These are phyloP conservation scores for Lachnellula hyalina DNA, from an alignment of 2,329 filamentous ascomycete species.

Conservation along the genomic window DNA sequence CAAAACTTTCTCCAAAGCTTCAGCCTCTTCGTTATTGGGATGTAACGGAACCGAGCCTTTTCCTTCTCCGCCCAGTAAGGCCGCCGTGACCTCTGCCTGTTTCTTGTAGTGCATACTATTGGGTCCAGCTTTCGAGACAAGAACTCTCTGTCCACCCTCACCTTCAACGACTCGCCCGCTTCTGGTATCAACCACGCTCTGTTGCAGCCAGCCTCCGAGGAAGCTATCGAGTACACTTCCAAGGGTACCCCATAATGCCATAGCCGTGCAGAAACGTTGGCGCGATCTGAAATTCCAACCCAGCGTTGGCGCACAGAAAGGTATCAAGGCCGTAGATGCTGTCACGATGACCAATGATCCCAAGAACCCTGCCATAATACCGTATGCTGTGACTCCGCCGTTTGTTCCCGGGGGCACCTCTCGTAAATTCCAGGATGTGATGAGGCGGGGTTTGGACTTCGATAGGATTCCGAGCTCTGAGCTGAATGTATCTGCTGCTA, in stretches of 20 bases:
- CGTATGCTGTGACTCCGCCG: slow-evolving; percentile 76
- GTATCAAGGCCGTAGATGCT: slow-evolving; percentile 59
- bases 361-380: slow-evolving; percentile 66
- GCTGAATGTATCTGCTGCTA: slow-evolving; percentile 88
- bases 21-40: slow-evolving; percentile 33
- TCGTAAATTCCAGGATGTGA: slow-evolving; percentile 72
- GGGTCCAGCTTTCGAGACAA: slow-evolving; percentile 37
- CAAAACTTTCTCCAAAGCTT: slow-evolving; percentile 30
- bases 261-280: slow-evolving; percentile 40
- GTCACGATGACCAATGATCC: slow-evolving; percentile 67
- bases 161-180: slow-evolving; percentile 88
- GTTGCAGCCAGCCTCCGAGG: slow-evolving; percentile 78
- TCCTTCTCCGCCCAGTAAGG: slow-evolving; percentile 40
- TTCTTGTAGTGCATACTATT: slow-evolving; percentile 30
- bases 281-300: slow-evolving; percentile 52
- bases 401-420: slow-evolving; percentile 88
- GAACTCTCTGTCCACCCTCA: slow-evolving; percentile 60
- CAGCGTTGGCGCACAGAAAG: slow-evolving; percentile 49
- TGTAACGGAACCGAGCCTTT: slow-evolving; percentile 38
- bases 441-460: slow-evolving; percentile 68
- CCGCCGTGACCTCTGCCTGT: slow-evolving; percentile 37
- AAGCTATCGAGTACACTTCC: slow-evolving; percentile 86
- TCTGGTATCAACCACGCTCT: slow-evolving; percentile 76
- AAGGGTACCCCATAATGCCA: slow-evolving; percentile 68
- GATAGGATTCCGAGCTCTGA: slow-evolving; percentile 93